Conservation (phyloP, 768 basidiomycete species). For the Russula abietina region DNA sequence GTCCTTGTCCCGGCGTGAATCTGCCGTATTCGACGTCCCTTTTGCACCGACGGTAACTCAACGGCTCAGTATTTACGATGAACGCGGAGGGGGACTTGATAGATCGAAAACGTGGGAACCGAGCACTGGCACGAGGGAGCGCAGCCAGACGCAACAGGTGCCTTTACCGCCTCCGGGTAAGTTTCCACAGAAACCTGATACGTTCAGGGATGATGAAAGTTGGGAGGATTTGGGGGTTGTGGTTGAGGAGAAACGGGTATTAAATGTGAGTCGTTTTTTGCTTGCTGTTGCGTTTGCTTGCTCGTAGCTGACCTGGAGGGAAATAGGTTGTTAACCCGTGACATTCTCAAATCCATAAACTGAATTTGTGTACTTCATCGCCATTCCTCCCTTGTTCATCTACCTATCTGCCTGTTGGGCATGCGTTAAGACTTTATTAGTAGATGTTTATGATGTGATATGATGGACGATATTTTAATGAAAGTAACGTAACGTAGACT, state of each 20-base stretch:
- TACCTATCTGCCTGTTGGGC: background rate
- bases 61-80: too few relatives aligned
- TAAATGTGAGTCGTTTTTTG: constrained; percentile 16
- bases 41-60: background rate
- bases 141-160: background rate
- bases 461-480: too few relatives aligned
- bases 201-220: too few relatives aligned
- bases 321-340: constrained; percentile 21
- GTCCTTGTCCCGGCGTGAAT: background rate
- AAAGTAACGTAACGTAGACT: too few relatives aligned
- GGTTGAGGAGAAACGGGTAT: background rate
- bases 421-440: background rate
- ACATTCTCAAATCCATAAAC: too few relatives aligned
- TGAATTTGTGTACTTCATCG: background rate
- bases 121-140: background rate
- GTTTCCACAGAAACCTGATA: background rate
- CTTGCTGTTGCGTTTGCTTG: background rate
- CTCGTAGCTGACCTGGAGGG: background rate
- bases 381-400: background rate
- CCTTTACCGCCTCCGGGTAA: background rate
- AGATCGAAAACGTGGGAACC: background rate
- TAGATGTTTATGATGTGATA: too few relatives aligned
- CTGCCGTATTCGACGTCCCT: background rate
- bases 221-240: background rate
- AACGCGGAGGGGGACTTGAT: background rate